Base-by-base conservation (phyloP, 2,329 filamentous ascomycete genomes). In the Geosmithia flava region DNA sequence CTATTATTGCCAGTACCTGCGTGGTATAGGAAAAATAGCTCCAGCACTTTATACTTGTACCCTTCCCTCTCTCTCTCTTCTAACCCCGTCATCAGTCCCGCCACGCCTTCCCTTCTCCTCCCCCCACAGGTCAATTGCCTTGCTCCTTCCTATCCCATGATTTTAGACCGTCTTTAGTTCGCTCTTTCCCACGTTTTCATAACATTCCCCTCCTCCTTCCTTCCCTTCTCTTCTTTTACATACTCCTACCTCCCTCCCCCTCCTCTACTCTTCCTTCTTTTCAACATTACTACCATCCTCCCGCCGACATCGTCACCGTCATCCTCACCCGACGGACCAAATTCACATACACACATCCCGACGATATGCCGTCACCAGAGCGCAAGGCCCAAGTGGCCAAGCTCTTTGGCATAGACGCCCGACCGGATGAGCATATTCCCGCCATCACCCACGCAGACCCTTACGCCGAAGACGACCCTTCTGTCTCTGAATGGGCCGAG, bases 401-500 rank as follows among this genome's bases (percentile, higher is more conserved):
- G 52, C 55, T 59, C 48, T 52, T 66, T 20, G 59, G 63, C 48
- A 59, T 63, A 49, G 59, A 64, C 39, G 52, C 56, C n/a, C 50
- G 58, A 37, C 59, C 56, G 20, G 59, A 66, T 47, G 58, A 63
- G 48, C 56, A 56, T 43, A 51, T 64, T 20, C 64, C 65, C 3
- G 60, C 59, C 49, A 62, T 67, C 45, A 54, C 53, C 41, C 66
- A 67, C 47, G 59, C 64, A 41, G 65, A 68, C 47, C 53, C 59
- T 19, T 68, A 63, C 50, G 55, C 66, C 48, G 67, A 70, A 55
- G 53, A 54, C n/a, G 68, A 70, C 50, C 67, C 66, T 7, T 69
- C 67, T 10, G 61, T 68, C n/a, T 52, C 49, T 6, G 68, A 70
- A 50, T 70, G 64, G 50, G 49, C 71, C n/a, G 51, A 56, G 16